Percentiles rank a stretch among this genome's conserved stretches.
These are phyloP conservation scores for Daldinia vernicosa DNA, from an alignment of 495 filamentous ascomycete genomes.

Conservation along the genomic window DNA sequence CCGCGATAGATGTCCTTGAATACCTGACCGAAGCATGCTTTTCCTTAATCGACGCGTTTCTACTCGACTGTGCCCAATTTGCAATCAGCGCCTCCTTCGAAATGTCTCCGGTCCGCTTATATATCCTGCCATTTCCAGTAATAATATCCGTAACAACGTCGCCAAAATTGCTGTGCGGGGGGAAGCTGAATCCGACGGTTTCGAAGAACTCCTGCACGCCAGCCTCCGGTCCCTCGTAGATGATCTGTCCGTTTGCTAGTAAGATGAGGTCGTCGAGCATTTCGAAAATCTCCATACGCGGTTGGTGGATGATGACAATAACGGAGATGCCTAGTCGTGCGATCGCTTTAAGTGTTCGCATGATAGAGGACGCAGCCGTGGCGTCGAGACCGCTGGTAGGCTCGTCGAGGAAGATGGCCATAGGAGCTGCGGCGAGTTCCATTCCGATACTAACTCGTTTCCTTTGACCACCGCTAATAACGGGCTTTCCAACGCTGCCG, in stretches of 20 bases:
- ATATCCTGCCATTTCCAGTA: constrained; percentile 57
- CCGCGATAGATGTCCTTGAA: constrained; percentile 35
- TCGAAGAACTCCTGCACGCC: constrained; percentile 57
- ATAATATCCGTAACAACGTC: constrained; percentile 63
- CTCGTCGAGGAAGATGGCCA: constrained; percentile 72
- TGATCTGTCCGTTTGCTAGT: constrained; percentile 54
- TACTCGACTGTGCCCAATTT: constrained; percentile 47
- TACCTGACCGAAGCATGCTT: constrained; percentile 30
- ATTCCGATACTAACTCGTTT: constrained; percentile 64
- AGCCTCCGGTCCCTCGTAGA: constrained; percentile 52
- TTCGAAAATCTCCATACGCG: constrained; percentile 59
- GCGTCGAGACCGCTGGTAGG: constrained; percentile 73
- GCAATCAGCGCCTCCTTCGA: constrained; percentile 53
- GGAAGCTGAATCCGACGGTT: constrained; percentile 55
- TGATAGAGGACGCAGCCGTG: constrained; percentile 68
- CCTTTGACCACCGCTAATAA: constrained; percentile 60
- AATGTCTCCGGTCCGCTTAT: constrained; percentile 57
- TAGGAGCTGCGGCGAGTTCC: constrained; percentile 72
- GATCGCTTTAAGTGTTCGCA: constrained; percentile 59
- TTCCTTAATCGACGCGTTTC: constrained; percentile 37
- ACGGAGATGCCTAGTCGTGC: constrained; percentile 57
- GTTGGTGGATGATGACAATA: constrained; percentile 58
- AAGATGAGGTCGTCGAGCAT: constrained; percentile 58
- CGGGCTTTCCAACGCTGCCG: constrained; percentile 54
- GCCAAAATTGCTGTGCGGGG: constrained; percentile 53